phyloP scores from a whole-genome alignment of 495 filamentous ascomycete species.

The Penicillium steckii region DNA sequence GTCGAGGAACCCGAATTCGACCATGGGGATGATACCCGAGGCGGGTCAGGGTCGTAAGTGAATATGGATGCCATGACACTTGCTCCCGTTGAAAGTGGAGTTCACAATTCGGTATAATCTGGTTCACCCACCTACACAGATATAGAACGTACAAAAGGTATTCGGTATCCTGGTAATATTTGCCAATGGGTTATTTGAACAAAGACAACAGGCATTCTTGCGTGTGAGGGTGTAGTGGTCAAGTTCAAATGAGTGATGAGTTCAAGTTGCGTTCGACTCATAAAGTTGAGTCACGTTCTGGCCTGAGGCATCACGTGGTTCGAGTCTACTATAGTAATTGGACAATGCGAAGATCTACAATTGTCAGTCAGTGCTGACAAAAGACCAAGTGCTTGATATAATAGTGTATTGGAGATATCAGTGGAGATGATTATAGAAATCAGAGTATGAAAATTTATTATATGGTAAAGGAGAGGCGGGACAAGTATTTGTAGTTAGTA shows the following conservation, averaged over 20 bases:
- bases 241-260: background rate
- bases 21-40: constrained; percentile 89
- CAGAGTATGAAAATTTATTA: too few species aligned
- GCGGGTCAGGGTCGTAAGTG: constrained; percentile 86
- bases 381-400: too few species aligned
- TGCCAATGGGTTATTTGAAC: background rate
- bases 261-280: background rate
- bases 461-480: too few species aligned
- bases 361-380: too few species aligned
- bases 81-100: background rate
- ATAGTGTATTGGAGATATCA: too few species aligned
- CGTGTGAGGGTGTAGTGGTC: background rate
- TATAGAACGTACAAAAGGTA: constrained; percentile 14
- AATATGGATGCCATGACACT: constrained; percentile 86
- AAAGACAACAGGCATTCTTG: constrained; percentile 15
- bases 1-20: constrained; percentile 51
- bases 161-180: constrained; percentile 7
- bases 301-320: constrained; percentile 24
- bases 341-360: too few species aligned
- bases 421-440: too few species aligned
- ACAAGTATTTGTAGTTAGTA: too few species aligned
- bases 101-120: constrained; percentile 1
- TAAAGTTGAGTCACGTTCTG: constrained; percentile 20
- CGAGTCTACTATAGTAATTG: too few species aligned
- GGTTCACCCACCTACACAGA: too few species aligned